Evolutionary conservation across 371 early-diverging fungal species (phyloP), one percentile per base, ranked within the genome.

Genomic region (Parasitella parasitica): DNA sequence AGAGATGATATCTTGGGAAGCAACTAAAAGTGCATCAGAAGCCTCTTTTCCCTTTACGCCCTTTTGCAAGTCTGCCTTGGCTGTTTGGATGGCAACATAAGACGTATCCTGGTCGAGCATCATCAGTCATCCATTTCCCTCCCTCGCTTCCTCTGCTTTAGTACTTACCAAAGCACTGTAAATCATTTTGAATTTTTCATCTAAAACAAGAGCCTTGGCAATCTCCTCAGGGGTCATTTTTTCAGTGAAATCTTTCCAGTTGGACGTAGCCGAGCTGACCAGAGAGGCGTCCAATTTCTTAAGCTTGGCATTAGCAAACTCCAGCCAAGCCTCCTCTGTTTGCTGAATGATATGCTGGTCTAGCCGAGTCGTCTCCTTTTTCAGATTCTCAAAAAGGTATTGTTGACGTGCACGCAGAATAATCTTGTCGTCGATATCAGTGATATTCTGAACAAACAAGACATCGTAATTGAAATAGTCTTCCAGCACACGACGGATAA

Each of bases 381-480:
- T 82, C 61, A 84, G 85, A 54, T 88, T 69, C 24, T 85, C 76
- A 69, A 94, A 91, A 48, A 98, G 80, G 71, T 91, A 81, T 63
- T 89, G 89, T 58, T 96, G 94, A 28, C 98, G 89, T 34, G 97
- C 96, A 35, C 91, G 87, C 57, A 94, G 66, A 67, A 98, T 98
- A 70, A 98, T 97, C 91, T 99, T 99, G 75, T 99, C 99, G 73
- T 99, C 99, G 71, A 99, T 96, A 77, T 99, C 99, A 34, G 99
- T 99, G 54, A 99, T 92, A 73, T 99, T 99, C 92, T 99, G 98
- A 39, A 99, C 97, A 77, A 94, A 93, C 22, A 85, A 79, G 48
- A 99, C 94, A 63, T 99, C 90, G 80, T 98, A 99, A 46, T 86
- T 86, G 71, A 99, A 97, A 75, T 99, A 99, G 59, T 99, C 95